Conservation (phyloP, 441 rosid genomes). For the Daphne laureola region DNA sequence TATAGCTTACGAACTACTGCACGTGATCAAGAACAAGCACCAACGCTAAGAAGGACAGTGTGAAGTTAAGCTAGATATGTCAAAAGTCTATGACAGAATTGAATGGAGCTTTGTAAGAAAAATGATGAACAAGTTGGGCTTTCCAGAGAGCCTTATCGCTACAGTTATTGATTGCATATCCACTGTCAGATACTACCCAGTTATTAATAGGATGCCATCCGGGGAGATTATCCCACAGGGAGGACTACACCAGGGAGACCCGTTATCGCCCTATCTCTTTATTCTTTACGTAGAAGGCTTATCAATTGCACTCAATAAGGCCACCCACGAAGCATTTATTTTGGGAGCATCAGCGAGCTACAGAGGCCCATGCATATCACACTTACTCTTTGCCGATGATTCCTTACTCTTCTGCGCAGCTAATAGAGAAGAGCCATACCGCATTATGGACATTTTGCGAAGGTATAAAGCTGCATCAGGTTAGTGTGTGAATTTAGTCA, state of each 20-base stretch:
- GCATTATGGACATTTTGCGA: not conserved
- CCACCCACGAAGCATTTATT: too few relatives aligned
- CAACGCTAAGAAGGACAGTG: not conserved
- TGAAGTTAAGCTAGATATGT: not conserved
- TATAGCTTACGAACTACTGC: not conserved
- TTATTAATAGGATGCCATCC: too few relatives aligned
- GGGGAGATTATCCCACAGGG: too few relatives aligned
- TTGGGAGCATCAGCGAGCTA: not conserved
- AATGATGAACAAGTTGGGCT: too few relatives aligned
- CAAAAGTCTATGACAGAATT: not conserved
- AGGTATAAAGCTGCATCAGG: not conserved
- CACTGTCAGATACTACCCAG: too few relatives aligned
- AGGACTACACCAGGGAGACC: too few relatives aligned
- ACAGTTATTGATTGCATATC: too few relatives aligned
- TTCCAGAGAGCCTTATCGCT: too few relatives aligned
- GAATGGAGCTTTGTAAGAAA: not conserved
- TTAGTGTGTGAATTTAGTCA: not conserved
- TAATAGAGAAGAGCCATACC: too few relatives aligned
- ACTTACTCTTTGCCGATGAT: not conserved
- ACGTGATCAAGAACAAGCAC: not conserved
- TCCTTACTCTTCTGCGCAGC: not conserved
- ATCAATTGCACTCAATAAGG: not conserved
- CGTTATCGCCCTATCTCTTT: not conserved
- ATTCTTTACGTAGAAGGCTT: not conserved
- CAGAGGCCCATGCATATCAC: not conserved